phyloP scores from a whole-genome alignment of 768 basidiomycete species.

The Lactarius psammicola region DNA sequence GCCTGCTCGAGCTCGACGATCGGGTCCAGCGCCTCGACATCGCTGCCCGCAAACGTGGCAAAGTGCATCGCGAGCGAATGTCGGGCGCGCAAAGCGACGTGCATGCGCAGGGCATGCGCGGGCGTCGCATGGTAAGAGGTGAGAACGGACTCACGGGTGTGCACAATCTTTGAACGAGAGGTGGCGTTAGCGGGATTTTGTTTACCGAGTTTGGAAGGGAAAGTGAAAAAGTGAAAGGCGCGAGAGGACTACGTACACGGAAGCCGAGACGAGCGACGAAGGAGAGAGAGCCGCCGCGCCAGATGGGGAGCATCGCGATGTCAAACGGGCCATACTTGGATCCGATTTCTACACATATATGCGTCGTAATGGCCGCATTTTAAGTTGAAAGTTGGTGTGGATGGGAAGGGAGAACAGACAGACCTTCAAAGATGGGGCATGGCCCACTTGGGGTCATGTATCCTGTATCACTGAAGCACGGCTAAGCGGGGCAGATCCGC shows the following conservation, averaged over 20 bases:
- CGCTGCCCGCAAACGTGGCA: conserved; percentile 44
- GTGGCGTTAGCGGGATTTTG: not conserved
- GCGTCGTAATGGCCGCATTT: not conserved
- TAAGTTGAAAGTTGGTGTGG: not conserved
- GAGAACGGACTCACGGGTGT: conserved; percentile 29
- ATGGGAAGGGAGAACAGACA: not conserved
- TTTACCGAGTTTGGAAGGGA: not conserved
- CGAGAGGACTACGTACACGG: conserved; percentile 33
- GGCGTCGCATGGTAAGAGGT: conserved; percentile 43
- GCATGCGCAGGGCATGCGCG: conserved; percentile 41
- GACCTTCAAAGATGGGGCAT: conserved; percentile 42
- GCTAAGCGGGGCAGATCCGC: not conserved
- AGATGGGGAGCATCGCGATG: conserved; percentile 45
- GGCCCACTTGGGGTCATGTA: conserved; percentile 36
- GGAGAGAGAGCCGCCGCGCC: conserved; percentile 44
- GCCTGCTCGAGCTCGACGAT: conserved; percentile 39
- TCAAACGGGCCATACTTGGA: conserved; percentile 41
- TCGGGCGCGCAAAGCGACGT: conserved; percentile 39
- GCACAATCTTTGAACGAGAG: conserved; percentile 33
- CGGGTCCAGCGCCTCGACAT: conserved; percentile 43
- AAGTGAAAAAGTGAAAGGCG: not conserved
- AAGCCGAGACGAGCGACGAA: conserved; percentile 41
- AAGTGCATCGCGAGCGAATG: conserved; percentile 45
- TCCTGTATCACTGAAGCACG: conserved; percentile 39
- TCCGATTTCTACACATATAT: conserved; percentile 38